These are phyloP conservation scores for Triticum timopheevii DNA, from an alignment of 176 grass and related monocot genomes.

Conservation along the genomic window DNA sequence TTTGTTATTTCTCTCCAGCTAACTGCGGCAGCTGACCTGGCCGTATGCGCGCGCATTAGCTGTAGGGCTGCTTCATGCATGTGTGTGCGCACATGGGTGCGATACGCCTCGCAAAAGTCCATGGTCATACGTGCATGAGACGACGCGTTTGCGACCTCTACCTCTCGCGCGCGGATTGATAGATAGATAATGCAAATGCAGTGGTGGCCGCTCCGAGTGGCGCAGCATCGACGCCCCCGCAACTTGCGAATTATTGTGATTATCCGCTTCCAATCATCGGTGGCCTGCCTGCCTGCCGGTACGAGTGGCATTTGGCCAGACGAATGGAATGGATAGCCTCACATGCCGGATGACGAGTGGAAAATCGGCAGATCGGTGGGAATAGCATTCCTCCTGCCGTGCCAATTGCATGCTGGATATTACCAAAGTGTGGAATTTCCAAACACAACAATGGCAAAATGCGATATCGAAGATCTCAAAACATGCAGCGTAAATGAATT, in stretches of 20 bases:
- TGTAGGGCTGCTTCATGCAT: constrained; percentile 10
- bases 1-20: constrained; percentile 26
- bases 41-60: not conserved
- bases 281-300: not conserved
- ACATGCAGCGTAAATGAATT: not conserved
- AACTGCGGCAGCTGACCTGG: constrained; percentile 39
- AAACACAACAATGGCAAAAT: not conserved
- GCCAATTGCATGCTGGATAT: not conserved
- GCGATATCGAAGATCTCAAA: not conserved
- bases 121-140: not conserved
- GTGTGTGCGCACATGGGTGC: constrained; percentile 42
- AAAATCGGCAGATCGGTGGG: not conserved
- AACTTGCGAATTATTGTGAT: constrained; percentile 25
- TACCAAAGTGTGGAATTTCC: not conserved
- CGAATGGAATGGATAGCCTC: not conserved
- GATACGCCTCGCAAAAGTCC: constrained; percentile 32
- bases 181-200: not conserved
- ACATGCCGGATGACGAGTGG: not conserved
- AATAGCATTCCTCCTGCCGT: not conserved
- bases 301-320: not conserved
- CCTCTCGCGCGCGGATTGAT: not conserved
- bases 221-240: constrained; percentile 14
- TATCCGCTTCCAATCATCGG: constrained; percentile 30
- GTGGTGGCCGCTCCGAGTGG: constrained; percentile 19
- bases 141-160: constrained; percentile 18